Conservation (phyloP, 306 rosid genomes). For the Sechiopsis laciniata region DNA sequence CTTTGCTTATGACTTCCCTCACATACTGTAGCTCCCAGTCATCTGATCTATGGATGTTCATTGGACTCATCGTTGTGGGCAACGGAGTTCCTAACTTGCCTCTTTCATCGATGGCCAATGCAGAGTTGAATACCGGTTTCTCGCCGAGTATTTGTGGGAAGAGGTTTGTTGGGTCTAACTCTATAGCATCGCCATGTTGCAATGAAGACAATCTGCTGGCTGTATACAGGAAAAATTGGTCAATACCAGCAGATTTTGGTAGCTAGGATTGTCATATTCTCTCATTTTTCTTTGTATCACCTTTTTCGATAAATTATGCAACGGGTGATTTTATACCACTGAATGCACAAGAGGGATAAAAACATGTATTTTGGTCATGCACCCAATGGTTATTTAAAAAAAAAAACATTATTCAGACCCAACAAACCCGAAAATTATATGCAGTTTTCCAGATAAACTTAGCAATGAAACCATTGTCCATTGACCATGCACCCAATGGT, state of each 20-base stretch:
- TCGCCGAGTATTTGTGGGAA: conserved; percentile 30
- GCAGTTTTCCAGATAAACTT: no score
- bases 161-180: conserved; percentile 33
- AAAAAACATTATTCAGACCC: no score
- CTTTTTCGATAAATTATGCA: neutral
- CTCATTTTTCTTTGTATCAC: neutral
- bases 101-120: conserved; percentile 26
- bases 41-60: conserved; percentile 33
- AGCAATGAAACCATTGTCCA: no score
- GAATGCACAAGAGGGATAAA: neutral
- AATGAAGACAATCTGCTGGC: conserved; percentile 43
- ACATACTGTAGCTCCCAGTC: conserved; percentile 60
- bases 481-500: neutral
- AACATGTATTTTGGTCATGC: neutral
- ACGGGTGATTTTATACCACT: neutral
- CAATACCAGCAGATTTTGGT: neutral
- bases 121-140: conserved; percentile 33
- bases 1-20: conserved; percentile 43
- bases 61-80: conserved; percentile 23
- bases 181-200: conserved; percentile 41
- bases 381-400: neutral
- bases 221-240: conserved; percentile 25
- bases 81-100: conserved; percentile 28
- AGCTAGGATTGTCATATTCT: neutral
- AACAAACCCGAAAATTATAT: no score